These are phyloP conservation scores for Barnettozyma salicaria DNA, from an alignment of 805 yeast species.

Conservation along the genomic window DNA sequence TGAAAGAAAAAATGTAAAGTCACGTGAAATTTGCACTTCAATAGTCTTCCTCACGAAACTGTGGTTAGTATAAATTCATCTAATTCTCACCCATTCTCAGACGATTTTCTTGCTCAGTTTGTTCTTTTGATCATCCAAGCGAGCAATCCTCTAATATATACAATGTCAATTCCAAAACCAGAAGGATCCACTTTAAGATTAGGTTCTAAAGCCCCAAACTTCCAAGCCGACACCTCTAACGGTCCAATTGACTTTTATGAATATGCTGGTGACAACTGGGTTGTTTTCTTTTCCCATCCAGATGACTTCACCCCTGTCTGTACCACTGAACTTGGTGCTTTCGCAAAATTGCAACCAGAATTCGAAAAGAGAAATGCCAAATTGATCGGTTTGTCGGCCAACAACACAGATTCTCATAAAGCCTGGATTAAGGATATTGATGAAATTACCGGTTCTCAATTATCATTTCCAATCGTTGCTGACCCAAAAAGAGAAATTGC, in stretches of 20 bases:
- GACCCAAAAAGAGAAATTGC: slow-evolving; percentile 60
- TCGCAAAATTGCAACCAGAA: slow-evolving; percentile 65
- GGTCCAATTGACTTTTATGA: slow-evolving; percentile 62
- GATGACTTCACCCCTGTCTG: slow-evolving; percentile 78
- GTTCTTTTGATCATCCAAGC: not conserved
- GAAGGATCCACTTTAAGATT: slow-evolving; percentile 36
- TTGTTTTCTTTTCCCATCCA: slow-evolving; percentile 66
- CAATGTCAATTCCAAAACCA: slow-evolving; percentile 38
- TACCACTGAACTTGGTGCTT: slow-evolving; percentile 74
- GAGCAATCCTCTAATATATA: slow-evolving; percentile 3
- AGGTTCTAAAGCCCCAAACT: slow-evolving; percentile 67
- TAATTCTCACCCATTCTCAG: not conserved
- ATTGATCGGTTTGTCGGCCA: slow-evolving; percentile 63
- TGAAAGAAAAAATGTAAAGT: slow-evolving; percentile 14
- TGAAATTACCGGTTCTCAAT: slow-evolving; percentile 53
- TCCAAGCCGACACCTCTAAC: slow-evolving; percentile 54
- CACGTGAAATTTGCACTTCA: slow-evolving; percentile 19
- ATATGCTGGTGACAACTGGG: slow-evolving; percentile 57
- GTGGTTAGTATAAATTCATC: slow-evolving; percentile 4
- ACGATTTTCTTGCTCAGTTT: not conserved
- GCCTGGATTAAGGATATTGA: slow-evolving; percentile 70
- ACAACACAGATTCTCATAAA: slow-evolving; percentile 53
- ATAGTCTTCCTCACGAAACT: not conserved
- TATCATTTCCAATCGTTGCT: slow-evolving; percentile 63
- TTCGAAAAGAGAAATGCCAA: slow-evolving; percentile 59